phyloP scores from a whole-genome alignment of 2,329 filamentous ascomycete species.

The Gnomoniopsis sp. region DNA sequence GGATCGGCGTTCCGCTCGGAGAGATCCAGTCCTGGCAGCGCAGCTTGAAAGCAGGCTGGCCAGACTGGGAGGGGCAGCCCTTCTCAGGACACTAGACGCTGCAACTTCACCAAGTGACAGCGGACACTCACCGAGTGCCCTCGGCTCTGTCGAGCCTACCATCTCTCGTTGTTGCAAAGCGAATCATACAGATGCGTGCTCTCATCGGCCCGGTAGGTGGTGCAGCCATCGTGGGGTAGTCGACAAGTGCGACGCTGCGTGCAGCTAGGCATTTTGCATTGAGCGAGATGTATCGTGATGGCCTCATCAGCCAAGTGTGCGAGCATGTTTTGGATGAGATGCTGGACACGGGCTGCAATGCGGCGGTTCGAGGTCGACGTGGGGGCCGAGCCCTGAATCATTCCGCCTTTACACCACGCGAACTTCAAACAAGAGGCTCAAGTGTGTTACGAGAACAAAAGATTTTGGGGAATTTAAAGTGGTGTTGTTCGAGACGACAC shows the following conservation, averaged over 20 bases:
- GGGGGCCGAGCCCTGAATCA: background rate
- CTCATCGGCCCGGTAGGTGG: background rate
- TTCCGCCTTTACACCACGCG: background rate
- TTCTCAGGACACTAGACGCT: slow-evolving; percentile 2
- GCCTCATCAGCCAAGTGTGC: background rate
- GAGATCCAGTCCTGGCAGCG: slow-evolving; percentile 1
- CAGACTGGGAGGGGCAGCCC: slow-evolving; percentile 5
- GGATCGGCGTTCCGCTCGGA: slow-evolving; percentile 11
- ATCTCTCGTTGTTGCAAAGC: slow-evolving; percentile 4
- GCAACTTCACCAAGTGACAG: slow-evolving; percentile 9
- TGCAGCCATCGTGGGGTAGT: background rate
- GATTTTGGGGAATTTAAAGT: background rate
- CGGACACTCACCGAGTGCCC: background rate
- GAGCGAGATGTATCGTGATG: background rate
- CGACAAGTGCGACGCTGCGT: slow-evolving; percentile 1
- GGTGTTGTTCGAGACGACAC: background rate
- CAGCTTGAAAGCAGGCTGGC: slow-evolving; percentile 14
- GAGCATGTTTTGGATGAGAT: background rate
- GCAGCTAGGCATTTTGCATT: background rate
- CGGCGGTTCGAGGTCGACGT: background rate
- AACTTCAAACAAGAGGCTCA: background rate
- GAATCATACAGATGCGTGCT: background rate
- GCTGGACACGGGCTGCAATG: background rate
- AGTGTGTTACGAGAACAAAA: background rate
- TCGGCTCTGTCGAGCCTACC: background rate